A percentile compares a stretch with the other conserved stretches of the same genome.
Conservation (phyloP, 2,329 filamentous ascomycete species). For the Parastagonospora nodorum region DNA sequence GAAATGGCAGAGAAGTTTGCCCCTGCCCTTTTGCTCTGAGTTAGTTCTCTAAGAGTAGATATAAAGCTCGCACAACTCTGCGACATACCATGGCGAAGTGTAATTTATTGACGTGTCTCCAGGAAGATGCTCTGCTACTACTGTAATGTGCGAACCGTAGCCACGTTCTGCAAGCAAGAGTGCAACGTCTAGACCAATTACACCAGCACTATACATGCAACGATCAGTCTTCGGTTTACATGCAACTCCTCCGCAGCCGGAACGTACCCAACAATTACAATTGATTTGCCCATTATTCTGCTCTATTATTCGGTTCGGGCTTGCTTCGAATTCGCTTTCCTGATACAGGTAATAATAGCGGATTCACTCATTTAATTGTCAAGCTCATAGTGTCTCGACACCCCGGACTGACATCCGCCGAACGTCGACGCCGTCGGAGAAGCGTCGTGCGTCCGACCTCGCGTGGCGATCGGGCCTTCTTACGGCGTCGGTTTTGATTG, state of each 20-base stretch:
- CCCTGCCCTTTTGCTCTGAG: constrained; percentile 12
- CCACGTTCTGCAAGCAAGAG: constrained; percentile 20
- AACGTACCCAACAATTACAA: constrained; percentile 18
- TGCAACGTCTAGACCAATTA: constrained; percentile 22
- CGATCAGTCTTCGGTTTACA: neutral
- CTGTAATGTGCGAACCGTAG: constrained; percentile 13
- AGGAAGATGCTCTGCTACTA: constrained; percentile 21
- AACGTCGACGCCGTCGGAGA: constrained; percentile 3
- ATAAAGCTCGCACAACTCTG: neutral
- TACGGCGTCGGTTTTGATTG: constrained; percentile 7
- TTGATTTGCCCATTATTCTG: constrained; percentile 13
- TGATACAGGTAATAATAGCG: neutral
- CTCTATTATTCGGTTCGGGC: neutral
- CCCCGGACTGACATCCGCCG: neutral
- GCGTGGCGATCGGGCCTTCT: neutral
- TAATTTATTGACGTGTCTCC: constrained; percentile 25
- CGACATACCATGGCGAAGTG: constrained; percentile 22
- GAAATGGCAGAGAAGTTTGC: constrained; percentile 27
- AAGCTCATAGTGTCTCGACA: neutral
- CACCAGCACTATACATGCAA: constrained; percentile 11
- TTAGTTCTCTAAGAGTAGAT: no score
- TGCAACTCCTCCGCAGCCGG: neutral
- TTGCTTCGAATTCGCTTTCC: neutral
- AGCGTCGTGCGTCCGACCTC: neutral
- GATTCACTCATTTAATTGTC: neutral